Conservation (phyloP, 2,329 filamentous ascomycete species). For the Claviceps sp. region DNA sequence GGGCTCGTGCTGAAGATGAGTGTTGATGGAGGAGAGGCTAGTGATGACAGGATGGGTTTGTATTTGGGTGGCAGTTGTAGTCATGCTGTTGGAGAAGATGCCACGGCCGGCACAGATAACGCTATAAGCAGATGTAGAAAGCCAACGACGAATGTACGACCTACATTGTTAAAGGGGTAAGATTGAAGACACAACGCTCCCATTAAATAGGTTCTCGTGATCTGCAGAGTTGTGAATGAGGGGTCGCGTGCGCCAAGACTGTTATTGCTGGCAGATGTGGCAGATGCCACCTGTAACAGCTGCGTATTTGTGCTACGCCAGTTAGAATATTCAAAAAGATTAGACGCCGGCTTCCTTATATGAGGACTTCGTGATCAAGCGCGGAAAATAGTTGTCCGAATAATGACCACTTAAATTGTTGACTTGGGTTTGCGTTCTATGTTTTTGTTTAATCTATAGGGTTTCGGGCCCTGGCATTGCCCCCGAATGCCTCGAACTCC, state of each 20-base stretch:
- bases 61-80: constrained; percentile 8
- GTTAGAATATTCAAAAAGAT: not conserved
- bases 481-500: too few species aligned
- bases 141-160: not conserved
- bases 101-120: not conserved
- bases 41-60: constrained; percentile 11
- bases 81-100: not conserved
- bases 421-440: constrained; percentile 4
- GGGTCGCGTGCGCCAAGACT: not conserved
- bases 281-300: not conserved
- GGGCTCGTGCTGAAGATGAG: constrained; percentile 7
- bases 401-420: not conserved
- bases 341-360: not conserved
- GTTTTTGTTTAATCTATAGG: constrained; percentile 7
- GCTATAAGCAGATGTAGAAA: not conserved
- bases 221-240: not conserved
- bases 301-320: not conserved
- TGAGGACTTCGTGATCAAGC: not conserved
- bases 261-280: not conserved
- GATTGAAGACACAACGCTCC: not conserved
- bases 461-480: not conserved
- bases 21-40: constrained; percentile 18
- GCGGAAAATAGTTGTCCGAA: constrained; percentile 2
- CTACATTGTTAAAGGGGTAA: too few species aligned
- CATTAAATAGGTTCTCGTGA: not conserved